Conservation (phyloP, 73 alveolate genomes). For the Tetrahymena malaccensis region DNA sequence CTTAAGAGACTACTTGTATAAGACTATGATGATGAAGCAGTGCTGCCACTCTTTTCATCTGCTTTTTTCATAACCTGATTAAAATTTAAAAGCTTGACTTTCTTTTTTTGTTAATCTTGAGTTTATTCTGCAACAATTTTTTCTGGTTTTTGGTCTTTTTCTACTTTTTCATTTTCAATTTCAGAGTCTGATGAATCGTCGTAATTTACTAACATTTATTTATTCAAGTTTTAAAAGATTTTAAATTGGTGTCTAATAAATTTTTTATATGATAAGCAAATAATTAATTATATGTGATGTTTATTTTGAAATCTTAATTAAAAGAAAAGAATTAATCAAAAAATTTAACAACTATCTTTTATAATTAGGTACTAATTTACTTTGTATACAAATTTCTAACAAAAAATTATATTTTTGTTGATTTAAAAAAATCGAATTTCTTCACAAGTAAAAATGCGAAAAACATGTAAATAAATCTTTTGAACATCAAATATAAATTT, state of each 20-base stretch:
- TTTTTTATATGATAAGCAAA: too few relatives aligned
- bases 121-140: neutral
- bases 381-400: too few relatives aligned
- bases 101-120: neutral
- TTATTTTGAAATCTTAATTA: too few relatives aligned
- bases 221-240: neutral
- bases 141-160: neutral
- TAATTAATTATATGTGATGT: too few relatives aligned
- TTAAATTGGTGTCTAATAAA: neutral
- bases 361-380: neutral
- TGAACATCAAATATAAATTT: too few relatives aligned
- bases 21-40: neutral
- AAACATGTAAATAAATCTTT: neutral
- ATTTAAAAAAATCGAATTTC: too few relatives aligned
- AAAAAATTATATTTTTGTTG: neutral
- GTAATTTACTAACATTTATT: neutral
- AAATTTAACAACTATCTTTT: neutral
- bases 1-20: neutral
- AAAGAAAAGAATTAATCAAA: too few relatives aligned
- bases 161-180: neutral
- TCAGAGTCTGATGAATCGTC: neutral
- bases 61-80: neutral
- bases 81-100: neutral
- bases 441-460: neutral
- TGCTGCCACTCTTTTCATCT: neutral